Conservation (phyloP, 176 grass and related monocot genomes). For the Dendrocalamus sinicus region DNA sequence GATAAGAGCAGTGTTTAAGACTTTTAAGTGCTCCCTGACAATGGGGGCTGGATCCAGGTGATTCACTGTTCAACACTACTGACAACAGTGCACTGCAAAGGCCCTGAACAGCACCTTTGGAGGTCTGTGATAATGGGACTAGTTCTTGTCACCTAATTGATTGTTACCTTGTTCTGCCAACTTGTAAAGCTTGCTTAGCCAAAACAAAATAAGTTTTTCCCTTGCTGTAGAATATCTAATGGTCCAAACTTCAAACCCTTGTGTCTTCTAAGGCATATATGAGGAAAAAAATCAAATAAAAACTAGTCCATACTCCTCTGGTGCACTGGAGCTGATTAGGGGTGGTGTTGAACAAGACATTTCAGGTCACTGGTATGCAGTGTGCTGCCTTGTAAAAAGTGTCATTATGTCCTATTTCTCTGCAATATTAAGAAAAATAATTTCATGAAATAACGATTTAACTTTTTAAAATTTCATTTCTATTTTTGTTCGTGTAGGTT, state of each 20-base stretch:
- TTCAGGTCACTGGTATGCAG: background rate
- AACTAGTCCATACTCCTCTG: background rate
- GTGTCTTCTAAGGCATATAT: background rate
- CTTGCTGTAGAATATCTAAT: background rate
- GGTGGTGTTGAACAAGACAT: background rate
- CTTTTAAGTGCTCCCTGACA: background rate
- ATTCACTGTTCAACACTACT: background rate
- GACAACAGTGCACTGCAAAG: background rate
- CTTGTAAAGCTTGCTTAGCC: background rate
- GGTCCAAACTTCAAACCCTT: background rate
- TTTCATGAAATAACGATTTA: background rate
- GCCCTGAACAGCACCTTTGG: background rate
- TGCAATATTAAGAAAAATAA: background rate
- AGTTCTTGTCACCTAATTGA: constrained; percentile 9
- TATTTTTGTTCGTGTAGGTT: constrained; percentile 53
- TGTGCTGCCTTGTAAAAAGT: background rate
- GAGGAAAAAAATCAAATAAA: background rate
- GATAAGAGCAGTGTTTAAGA: background rate
- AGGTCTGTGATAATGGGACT: background rate
- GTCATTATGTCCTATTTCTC: background rate
- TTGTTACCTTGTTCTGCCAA: background rate
- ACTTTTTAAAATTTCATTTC: background rate
- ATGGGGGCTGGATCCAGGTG: background rate
- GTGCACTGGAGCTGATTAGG: background rate
- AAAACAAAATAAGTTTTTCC: background rate